Evolutionary conservation across 164 flowering plant genomes (phyloP), one percentile per base, ranked within the genome.

Genomic region (Umbellularia californica): DNA sequence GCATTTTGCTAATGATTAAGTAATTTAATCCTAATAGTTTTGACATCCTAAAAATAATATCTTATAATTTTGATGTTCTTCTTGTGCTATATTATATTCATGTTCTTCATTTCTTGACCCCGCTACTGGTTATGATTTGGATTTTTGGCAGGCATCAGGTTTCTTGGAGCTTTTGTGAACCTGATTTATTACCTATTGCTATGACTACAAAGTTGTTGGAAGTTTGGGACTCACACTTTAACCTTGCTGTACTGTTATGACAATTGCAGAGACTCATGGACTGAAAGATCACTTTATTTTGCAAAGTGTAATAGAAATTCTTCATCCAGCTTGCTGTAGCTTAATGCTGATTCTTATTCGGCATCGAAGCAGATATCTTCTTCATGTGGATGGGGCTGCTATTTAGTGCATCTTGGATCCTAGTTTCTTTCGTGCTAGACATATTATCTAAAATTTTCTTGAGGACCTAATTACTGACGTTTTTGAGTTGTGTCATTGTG

Each of bases 221-320:
- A 88, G 92, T 93, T 93, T 92, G 88, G 86, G 95, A 90, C 95
- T 92, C 90, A 88, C 88, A 79, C 85, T 65, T 86, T 90, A 92
- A 90, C 91, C 89, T 93, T 92, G 93, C 84, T 92, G 87, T 92
- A 79, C 88, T 94, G 91, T 94, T 91, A 86, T 91, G 90, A 88
- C 81, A 89, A 86, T 88, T 94, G 98, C 98, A 94, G 98, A 88
- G 85, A 87, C 66, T 66, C 67, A 75, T n/a, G 65, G 76, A 70
- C 71, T 66, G n/a, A 20, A 62, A 47, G 75, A 64, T 72, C n/a
- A 5, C 30, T 73, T 65, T 30, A 11, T 35, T 64, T 33, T 69
- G 71, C 65, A 27, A 47, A 25, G 13, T 69, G n/a, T 62, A 35
- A 35, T 69, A 76, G 79, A 41, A 71, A 68, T 68, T 35, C 23